A percentile compares a stretch with the other conserved stretches of the same genome.
Conservation (phyloP, 345 rosid species). For the Sapria himalayana region DNA sequence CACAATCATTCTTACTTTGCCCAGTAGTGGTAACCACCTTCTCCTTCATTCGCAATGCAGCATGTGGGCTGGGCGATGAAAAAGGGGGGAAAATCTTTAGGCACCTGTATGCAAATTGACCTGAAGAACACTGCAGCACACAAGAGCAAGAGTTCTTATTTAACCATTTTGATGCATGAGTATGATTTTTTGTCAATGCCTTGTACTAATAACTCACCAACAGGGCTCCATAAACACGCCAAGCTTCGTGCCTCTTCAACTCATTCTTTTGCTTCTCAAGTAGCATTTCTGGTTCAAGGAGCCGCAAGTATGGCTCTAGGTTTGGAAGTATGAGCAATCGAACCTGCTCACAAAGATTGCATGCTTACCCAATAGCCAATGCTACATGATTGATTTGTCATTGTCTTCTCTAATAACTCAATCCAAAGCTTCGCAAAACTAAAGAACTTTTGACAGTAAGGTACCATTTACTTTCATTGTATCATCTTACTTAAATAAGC, state of each 20-base stretch:
- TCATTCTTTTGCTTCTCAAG: constrained; percentile 73
- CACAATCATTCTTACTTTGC: constrained; percentile 24
- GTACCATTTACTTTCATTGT: too few relatives aligned
- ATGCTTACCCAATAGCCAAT: too few relatives aligned
- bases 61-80: constrained; percentile 28
- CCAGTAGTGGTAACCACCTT: constrained; percentile 18
- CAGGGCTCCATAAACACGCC: constrained; percentile 81
- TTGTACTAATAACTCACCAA: constrained; percentile 27
- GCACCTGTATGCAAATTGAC: constrained; percentile 42
- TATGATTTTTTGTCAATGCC: too few relatives aligned
- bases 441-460: too few relatives aligned
- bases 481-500: too few relatives aligned
- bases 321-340: constrained; percentile 63
- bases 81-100: constrained; percentile 54
- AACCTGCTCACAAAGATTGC: constrained; percentile 25
- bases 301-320: constrained; percentile 51
- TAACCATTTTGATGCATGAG: too few relatives aligned
- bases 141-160: background rate
- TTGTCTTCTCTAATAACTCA: too few relatives aligned
- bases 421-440: too few relatives aligned
- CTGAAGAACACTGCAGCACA: constrained; percentile 48
- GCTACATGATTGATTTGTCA: too few relatives aligned
- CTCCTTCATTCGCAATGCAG: constrained; percentile 23
- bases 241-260: constrained; percentile 77
- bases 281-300: constrained; percentile 79